Base-by-base conservation (phyloP, 345 rosid genomes). In the Cardamine resedifolia region DNA sequence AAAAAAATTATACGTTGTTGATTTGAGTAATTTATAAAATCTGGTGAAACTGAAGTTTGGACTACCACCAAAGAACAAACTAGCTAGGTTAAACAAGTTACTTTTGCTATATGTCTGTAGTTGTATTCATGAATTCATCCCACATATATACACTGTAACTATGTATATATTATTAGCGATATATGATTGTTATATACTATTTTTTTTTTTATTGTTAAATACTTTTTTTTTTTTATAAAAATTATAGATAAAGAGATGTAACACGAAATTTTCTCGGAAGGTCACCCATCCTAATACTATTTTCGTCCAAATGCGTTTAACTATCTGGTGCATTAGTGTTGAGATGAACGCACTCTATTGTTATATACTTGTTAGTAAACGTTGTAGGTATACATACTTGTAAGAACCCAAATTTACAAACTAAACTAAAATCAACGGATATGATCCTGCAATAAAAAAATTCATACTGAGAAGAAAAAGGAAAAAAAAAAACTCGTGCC, bases 391-490 rank as follows among this genome's bases (percentile, higher is more conserved):
- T 11, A 34, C n/a, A 34, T 11, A 6, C 4, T 20, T 58, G 16
- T 11, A 3, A 34, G 18, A 58, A 59, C 3, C 3, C 27, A 58
- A 8, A 5, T 4, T 14, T 70, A 16, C 20, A 18, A 49, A 27
- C 38, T 27, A 34, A 26, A 18, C 33, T 60, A 48, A 70, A 11
- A 36, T 27, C 43, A 48, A 71, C 26, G 62, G 34, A 61, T 56
- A 50, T n/a, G 41, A 71, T 45, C 52, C 41, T 21, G 64, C 55
- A 55, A 41, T 26, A 50, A 48, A 38, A 62, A 39, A 47, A 63
- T 28, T 28, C 21, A 44, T 20, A 62, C 7, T 30, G 24, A 24
- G 5, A 26, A 44, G 60, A 14, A 41, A 12, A 20, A 43, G 4
- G 10, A 1, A 8, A 26, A 27, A 48, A 48, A 58, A 14, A 23